Evolutionary conservation across 148 eudicot species (phyloP).

Genomic region (Chenopodium suecicum): DNA sequence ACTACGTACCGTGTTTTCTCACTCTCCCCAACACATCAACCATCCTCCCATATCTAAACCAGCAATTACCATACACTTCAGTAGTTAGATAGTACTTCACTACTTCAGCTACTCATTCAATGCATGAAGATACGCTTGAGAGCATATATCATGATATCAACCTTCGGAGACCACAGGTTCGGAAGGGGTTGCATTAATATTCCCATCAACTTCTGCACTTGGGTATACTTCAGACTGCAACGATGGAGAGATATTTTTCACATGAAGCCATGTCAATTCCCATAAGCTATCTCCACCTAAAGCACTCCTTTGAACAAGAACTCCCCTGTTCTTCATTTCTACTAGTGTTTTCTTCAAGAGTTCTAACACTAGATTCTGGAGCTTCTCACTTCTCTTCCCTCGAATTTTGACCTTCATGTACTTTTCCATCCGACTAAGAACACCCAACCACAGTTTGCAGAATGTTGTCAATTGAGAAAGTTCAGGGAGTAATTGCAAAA

Average conservation of each 20-base stretch:
- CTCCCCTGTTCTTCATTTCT: conserved; percentile 62
- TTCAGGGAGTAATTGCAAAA: conserved; percentile 47
- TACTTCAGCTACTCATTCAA: not conserved
- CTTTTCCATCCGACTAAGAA: conserved; percentile 66
- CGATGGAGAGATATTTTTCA: conserved; percentile 55
- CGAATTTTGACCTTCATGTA: conserved; percentile 65
- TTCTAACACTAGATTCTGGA: conserved; percentile 67
- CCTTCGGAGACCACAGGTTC: conserved; percentile 25
- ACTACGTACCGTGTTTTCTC: not conserved
- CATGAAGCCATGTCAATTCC: conserved; percentile 78
- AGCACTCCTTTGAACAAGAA: conserved; percentile 56
- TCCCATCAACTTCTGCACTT: conserved; percentile 24
- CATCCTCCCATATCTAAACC: not conserved
- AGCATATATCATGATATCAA: conserved; percentile 8
- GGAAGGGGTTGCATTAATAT: conserved; percentile 8
- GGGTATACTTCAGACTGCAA: conserved; percentile 61
- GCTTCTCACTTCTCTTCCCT: conserved; percentile 71
- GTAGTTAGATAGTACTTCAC: not conserved
- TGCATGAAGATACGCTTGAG: not conserved
- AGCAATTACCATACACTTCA: not conserved
- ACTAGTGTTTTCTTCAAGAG: conserved; percentile 57
- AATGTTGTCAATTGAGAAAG: conserved; percentile 57
- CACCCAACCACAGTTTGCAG: conserved; percentile 72
- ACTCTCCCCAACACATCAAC: not conserved
- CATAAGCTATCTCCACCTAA: conserved; percentile 67